These are phyloP conservation scores for Pseudozyma pruni DNA, from an alignment of 1,284 basidiomycete species.

Conservation along the genomic window DNA sequence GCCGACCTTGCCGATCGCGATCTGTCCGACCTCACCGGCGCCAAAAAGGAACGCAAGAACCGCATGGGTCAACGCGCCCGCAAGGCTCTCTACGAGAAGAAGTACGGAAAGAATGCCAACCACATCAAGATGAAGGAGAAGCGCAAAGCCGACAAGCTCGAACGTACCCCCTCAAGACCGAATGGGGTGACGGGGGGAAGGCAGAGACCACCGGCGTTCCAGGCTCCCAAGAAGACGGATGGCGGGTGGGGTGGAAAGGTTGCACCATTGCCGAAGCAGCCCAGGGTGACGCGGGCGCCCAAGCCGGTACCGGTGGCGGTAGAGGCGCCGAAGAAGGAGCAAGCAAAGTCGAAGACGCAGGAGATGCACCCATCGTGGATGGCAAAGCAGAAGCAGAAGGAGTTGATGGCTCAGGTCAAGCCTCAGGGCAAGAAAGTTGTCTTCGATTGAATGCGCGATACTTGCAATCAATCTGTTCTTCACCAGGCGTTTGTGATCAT, in stretches of 20 bases:
- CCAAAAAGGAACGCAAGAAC: constrained; percentile 76
- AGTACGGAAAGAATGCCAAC: constrained; percentile 88
- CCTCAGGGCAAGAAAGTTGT: constrained; percentile 57
- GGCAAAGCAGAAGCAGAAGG: constrained; percentile 63
- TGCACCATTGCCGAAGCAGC: constrained; percentile 30
- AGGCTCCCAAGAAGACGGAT: constrained; percentile 30
- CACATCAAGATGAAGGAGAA: constrained; percentile 73
- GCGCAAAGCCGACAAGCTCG: constrained; percentile 18
- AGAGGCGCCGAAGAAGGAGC: not conserved
- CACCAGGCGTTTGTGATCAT: too few species aligned
- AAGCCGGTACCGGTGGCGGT: not conserved
- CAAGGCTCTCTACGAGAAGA: constrained; percentile 97
- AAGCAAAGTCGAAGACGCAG: constrained; percentile 15
- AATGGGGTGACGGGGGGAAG: constrained; percentile 6
- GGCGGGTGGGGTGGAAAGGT: constrained; percentile 38
- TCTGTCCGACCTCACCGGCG: constrained; percentile 68
- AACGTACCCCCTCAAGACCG: not conserved
- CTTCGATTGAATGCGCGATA: constrained; percentile 46
- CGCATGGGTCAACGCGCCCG: constrained; percentile 89
- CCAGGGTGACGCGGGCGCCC: constrained; percentile 7
- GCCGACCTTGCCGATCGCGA: constrained; percentile 72
- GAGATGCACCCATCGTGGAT: constrained; percentile 62
- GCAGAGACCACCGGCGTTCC: constrained; percentile 32
- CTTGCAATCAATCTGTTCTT: not conserved
- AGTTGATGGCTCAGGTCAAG: constrained; percentile 49